Conservation (phyloP, 192 early-diverging fungal species). For the Haplosporangium gracile region DNA sequence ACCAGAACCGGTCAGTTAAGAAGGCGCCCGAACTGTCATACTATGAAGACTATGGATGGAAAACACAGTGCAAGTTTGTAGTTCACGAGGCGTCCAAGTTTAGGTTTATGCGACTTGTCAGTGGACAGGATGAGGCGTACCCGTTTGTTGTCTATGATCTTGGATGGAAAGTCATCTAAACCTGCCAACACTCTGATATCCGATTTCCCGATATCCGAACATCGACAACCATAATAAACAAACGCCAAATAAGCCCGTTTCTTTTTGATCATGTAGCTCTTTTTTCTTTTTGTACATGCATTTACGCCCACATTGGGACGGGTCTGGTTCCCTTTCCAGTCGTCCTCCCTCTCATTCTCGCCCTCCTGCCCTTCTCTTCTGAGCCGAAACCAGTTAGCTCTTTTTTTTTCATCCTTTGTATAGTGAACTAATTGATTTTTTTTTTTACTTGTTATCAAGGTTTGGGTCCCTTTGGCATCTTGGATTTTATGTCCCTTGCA, state of each 20-base stretch:
- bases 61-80: slow-evolving; percentile 49
- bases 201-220: too few relatives aligned
- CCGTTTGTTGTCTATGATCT: slow-evolving; percentile 53
- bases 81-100: slow-evolving; percentile 34
- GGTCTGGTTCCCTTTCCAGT: not conserved
- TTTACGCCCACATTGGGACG: not conserved
- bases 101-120: slow-evolving; percentile 53
- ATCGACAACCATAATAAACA: not conserved
- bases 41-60: slow-evolving; percentile 53
- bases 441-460: not conserved
- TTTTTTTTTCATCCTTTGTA: not conserved
- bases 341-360: not conserved
- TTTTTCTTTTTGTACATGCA: not conserved
- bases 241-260: not conserved
- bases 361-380: not conserved
- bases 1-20: not conserved
- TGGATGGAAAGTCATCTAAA: slow-evolving; percentile 51
- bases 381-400: not conserved
- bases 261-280: not conserved
- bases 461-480: slow-evolving; percentile 5
- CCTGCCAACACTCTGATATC: not conserved
- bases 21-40: slow-evolving; percentile 18
- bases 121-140: slow-evolving; percentile 39
- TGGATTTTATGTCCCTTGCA: not conserved
- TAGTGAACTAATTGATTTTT: not conserved